Evolutionary conservation across 2,329 filamentous ascomycete genomes (phyloP), one percentile per base, ranked within the genome.

Genomic region (Shiraia bambusicola): DNA sequence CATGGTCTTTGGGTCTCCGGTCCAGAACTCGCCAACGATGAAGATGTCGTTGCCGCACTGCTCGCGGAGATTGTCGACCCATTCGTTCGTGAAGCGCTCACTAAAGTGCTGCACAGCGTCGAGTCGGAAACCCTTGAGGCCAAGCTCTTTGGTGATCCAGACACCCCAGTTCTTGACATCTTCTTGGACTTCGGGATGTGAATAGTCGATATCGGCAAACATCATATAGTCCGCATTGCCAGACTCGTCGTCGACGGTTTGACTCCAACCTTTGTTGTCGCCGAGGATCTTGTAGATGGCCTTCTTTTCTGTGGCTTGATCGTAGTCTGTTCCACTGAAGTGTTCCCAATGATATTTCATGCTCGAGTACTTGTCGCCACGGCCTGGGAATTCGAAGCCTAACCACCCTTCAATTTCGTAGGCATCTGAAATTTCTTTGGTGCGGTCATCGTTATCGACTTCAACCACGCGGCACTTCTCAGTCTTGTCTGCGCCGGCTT

Each of bases 101-200:
- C 80, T 84, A 65, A 83, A 87, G 66, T 89, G 86, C 67, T 87
- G 86, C 22, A 83, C 81, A 10, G 85, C 86, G 61, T 89, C 86
- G 36, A 88, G 76, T 13, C 86, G 76, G 63, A 88, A 83, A 1
- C 84, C 85, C 47, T 77, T 74, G 9, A 88, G 69, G 0, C 78
- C 77, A 0, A 87, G 60, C 45, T 83, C 72, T 5, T 77, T 69
- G 1, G 78, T 76, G 42, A 89, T 73, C 86, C 86, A 89, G 4
- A 76, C 69, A 2, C 81, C 82, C 86, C 85, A 88, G 36, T 76
- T 73, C 39, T 66, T 71, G 3, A 87, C 76, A 50, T 88, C 86
- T 3, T 76, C 65, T 25, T 75, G 72, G 8, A 88, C 84, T 52
- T 86, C 84, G 0, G 64, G 65, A 37, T 69, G 63, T 16, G 60